phyloP scores from a whole-genome alignment of 352 stramenopile genomes.

The Pythium guiyangense region DNA sequence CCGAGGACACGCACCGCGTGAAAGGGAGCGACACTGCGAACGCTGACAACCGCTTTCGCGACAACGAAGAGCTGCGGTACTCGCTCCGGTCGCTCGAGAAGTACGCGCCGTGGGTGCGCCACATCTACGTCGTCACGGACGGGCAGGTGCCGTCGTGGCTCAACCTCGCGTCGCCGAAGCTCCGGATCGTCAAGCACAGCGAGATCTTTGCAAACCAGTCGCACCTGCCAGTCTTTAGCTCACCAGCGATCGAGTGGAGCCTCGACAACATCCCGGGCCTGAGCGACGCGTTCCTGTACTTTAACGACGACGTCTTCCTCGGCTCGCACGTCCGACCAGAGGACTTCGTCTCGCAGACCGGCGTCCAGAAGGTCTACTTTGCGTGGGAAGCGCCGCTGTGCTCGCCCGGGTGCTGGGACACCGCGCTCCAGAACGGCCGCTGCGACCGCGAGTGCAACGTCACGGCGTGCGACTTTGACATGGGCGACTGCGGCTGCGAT shows the following conservation, averaged over 20 bases:
- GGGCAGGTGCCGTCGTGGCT: slow-evolving; percentile 93
- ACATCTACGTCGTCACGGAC: slow-evolving; percentile 94
- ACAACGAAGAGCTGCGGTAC: slow-evolving; percentile 94
- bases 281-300: slow-evolving; percentile 93
- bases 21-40: slow-evolving; percentile 71
- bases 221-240: slow-evolving; percentile 92
- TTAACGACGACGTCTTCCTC: slow-evolving; percentile 96
- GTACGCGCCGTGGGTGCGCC: slow-evolving; percentile 93
- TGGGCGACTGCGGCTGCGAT: slow-evolving; percentile 90
- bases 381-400: slow-evolving; percentile 93
- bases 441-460: slow-evolving; percentile 91
- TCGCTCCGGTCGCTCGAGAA: slow-evolving; percentile 91
- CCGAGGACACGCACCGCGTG: slow-evolving; percentile 35
- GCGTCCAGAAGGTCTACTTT: slow-evolving; percentile 90
- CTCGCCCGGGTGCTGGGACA: slow-evolving; percentile 66
- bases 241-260: slow-evolving; percentile 92
- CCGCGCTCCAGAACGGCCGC: slow-evolving; percentile 70
- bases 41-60: slow-evolving; percentile 90
- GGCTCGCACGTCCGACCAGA: slow-evolving; percentile 82
- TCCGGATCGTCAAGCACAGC: slow-evolving; percentile 87
- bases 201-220: slow-evolving; percentile 89
- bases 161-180: slow-evolving; percentile 69
- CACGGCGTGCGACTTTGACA: slow-evolving; percentile 88
- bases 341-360: slow-evolving; percentile 88
- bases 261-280: slow-evolving; percentile 92